Base-by-base conservation (phyloP, 1,284 basidiomycete genomes). In the Sanghuangporus weigelae region DNA sequence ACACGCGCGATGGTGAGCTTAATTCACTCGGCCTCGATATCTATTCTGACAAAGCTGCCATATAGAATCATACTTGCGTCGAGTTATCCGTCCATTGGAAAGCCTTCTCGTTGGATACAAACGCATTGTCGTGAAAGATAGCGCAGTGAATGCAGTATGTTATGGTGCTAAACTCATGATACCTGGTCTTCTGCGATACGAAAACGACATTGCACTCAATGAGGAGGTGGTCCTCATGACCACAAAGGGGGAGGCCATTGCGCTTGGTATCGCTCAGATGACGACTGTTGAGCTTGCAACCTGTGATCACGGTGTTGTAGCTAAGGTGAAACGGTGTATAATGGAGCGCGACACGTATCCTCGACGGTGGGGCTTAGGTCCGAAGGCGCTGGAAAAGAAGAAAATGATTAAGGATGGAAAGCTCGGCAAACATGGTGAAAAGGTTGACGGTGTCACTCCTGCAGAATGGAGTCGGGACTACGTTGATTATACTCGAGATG, bases 141-240 rank as follows among this genome's bases (percentile, higher is more conserved):
- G 93, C 70, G 96, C 97, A 16, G 96, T 99, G 72, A 99, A 99
- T 73, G 97, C 97, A 65, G 94, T 99, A 65, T 99, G 97, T 81
- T 99, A 99, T 78, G 97, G 97, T 70, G 97, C 97, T 67, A 98
- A 99, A 77, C 89, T 99, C 73, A 99, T 99, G 97, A 96, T 99
- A 71, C 97, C 97, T 67, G 97, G 97, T 78, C 83, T 99, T 54
- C 82, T 99, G 62, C 93, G 97, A 69, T 99, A 98, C 76, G 96
- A 99, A 78, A 87, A 90, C 53, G 96, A 96, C 74, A 99, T 99
- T 69, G 89, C 95, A 71, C 78, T 98, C 59, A 86, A 96, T 75
- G 97, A 99, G 77, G 97, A 99, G 77, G 92, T 99, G 56, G 96
- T 99, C 54, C 81, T 99, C 68, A 99, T 99, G 96, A 99, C 97